Conservation (phyloP, 73 alveolate genomes). For the Blepharisma stoltei region DNA sequence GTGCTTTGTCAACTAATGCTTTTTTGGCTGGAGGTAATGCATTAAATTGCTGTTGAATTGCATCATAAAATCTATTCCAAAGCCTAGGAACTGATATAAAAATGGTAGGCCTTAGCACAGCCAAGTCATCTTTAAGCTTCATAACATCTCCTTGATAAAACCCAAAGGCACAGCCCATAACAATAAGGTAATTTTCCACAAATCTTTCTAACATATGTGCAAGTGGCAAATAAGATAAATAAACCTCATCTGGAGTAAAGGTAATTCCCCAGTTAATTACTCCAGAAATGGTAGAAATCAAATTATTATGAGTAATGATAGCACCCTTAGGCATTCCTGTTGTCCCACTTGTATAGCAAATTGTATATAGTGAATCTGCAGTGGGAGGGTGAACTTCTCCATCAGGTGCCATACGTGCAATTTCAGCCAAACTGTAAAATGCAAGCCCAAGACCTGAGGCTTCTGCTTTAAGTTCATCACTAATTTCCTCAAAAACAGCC, state of each 20-base stretch:
- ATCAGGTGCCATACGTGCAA: conserved; percentile 9
- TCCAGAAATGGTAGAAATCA: conserved; percentile 43
- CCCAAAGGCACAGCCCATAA: conserved; percentile 61
- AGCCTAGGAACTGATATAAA: conserved; percentile 40
- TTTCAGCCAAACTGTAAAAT: neutral
- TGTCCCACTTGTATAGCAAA: conserved; percentile 88
- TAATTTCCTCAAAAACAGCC: conserved; percentile 40
- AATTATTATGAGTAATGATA: conserved; percentile 64
- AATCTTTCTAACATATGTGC: conserved; percentile 88
- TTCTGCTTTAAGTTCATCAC: conserved; percentile 30
- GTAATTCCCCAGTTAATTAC: conserved; percentile 40
- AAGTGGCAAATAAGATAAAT: conserved; percentile 80
- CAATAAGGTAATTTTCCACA: conserved; percentile 46
- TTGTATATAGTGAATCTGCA: conserved; percentile 64
- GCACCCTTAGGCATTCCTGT: conserved; percentile 92
- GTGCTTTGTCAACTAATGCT: conserved; percentile 57
- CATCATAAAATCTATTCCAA: conserved; percentile 67
- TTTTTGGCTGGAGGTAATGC: conserved; percentile 48
- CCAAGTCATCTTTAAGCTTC: conserved; percentile 54
- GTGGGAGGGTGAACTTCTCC: conserved; percentile 75
- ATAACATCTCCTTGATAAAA: conserved; percentile 50
- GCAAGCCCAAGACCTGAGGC: neutral
- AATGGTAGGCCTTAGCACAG: conserved; percentile 40
- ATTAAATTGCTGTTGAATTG: conserved; percentile 57
- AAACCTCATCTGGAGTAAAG: conserved; percentile 62